phyloP scores from a whole-genome alignment of 164 flowering plant species.

The Stephania japonica region DNA sequence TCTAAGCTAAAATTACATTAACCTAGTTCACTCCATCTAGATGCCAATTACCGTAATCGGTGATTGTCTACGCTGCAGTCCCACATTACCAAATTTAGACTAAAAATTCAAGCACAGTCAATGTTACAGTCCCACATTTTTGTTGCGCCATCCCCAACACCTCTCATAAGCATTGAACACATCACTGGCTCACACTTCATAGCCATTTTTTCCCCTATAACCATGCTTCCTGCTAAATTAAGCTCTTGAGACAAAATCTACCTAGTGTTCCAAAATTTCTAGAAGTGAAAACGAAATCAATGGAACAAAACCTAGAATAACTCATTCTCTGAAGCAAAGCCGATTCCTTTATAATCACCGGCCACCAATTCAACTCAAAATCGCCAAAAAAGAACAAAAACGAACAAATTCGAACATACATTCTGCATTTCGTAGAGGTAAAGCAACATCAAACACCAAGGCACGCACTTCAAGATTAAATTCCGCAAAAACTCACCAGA shows the following conservation, averaged over 20 bases:
- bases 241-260: background rate
- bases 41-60: background rate
- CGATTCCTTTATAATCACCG: background rate
- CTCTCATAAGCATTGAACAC: background rate
- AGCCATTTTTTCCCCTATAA: background rate
- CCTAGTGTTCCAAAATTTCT: background rate
- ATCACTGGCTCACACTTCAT: background rate
- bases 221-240: background rate
- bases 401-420: background rate
- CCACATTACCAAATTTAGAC: background rate
- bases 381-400: background rate
- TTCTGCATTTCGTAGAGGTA: background rate
- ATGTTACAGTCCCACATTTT: background rate
- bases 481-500: background rate
- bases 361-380: background rate
- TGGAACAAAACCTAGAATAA: background rate
- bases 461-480: background rate
- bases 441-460: background rate
- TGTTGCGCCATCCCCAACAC: background rate
- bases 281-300: background rate
- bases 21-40: background rate
- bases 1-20: background rate
- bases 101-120: background rate
- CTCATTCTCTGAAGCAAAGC: background rate
- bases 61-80: background rate